Base-by-base conservation (phyloP, 2,329 filamentous ascomycete species). In the Dryadomyces sulphureus region DNA sequence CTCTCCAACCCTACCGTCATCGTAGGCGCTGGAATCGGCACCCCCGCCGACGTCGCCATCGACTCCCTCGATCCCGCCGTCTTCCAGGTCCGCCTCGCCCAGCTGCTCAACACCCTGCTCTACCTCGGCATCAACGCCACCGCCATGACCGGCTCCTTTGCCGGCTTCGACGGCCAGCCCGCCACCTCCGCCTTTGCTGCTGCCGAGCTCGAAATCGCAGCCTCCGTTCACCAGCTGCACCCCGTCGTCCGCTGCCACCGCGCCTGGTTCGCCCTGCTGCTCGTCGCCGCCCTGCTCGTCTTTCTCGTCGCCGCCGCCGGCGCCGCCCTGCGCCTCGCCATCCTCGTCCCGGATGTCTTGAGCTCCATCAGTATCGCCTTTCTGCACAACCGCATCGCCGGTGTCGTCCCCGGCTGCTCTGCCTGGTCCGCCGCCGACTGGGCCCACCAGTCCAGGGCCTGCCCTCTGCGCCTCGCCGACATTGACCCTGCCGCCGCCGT, bases 31-130 rank as follows among this genome's bases (percentile, higher is more conserved):
- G 7, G 3, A 1, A 7, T 19, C 11, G 19, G 17, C 27, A 12
- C 19, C 7, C 19, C 17, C 20, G 14, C 14, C 3, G 22, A 43
- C 36, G 36, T 19, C 1, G 35, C 38, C 4, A 25, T 20, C 16
- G 38, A n/a, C 44, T 20, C 38, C 7, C 25, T 43, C 9, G 25
- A 20, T 9, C 6, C 4, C 8, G 21, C 27, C 11, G 20, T 27
- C 17, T 45, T 50, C 24, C 38, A 44, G 38, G 14, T 30, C 7
- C 46, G 49, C 17, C 34, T 50, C 1, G 44, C 45, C 27, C 49
- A 47, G 41, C 25, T 50, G 12, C 41, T 50, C 41, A 50, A 50
- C 45, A 30, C 46, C 7, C n/a, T 46, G 17, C 30, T 46, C 17
- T 24, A 21, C 11, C 5, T 49, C 12, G 48, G 48, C 43, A 45